These are phyloP conservation scores for Talaromyces sp. DNA, from an alignment of 2,329 filamentous ascomycete species.

Conservation along the genomic window DNA sequence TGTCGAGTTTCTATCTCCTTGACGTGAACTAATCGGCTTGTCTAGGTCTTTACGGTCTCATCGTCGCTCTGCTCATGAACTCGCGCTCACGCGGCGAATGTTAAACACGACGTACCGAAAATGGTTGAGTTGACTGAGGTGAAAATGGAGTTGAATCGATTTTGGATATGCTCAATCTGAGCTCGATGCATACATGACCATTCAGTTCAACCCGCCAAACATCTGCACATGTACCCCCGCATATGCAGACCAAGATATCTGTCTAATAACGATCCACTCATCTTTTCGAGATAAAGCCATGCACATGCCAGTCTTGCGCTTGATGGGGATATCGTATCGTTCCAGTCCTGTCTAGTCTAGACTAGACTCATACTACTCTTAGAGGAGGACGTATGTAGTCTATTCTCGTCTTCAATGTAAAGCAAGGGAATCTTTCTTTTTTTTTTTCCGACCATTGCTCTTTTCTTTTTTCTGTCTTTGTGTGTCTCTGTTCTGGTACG, in stretches of 20 bases:
- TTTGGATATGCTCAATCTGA: neutral
- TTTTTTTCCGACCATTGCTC: neutral
- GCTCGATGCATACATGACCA: neutral
- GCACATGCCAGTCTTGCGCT: neutral
- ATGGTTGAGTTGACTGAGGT: neutral
- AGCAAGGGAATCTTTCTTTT: neutral
- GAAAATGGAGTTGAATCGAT: neutral
- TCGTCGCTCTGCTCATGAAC: constrained; percentile 99
- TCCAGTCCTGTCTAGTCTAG: neutral
- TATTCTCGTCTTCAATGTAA: neutral
- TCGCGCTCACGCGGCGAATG: constrained; percentile 72
- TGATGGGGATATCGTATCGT: neutral
- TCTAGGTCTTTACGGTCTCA: constrained; percentile 93
- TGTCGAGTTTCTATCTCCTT: too few species aligned
- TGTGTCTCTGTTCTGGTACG: neutral
- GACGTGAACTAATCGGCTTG: constrained; percentile 20
- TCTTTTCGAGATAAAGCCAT: neutral
- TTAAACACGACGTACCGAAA: constrained; percentile 35
- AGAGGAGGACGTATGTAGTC: neutral
- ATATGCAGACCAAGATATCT: neutral
- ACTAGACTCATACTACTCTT: neutral
- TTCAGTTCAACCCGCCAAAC: neutral
- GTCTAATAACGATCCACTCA: neutral
- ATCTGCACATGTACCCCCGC: neutral
- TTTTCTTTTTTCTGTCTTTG: neutral